Conservation (phyloP, 2,329 filamentous ascomycete genomes). For the Fusarium sp. region DNA sequence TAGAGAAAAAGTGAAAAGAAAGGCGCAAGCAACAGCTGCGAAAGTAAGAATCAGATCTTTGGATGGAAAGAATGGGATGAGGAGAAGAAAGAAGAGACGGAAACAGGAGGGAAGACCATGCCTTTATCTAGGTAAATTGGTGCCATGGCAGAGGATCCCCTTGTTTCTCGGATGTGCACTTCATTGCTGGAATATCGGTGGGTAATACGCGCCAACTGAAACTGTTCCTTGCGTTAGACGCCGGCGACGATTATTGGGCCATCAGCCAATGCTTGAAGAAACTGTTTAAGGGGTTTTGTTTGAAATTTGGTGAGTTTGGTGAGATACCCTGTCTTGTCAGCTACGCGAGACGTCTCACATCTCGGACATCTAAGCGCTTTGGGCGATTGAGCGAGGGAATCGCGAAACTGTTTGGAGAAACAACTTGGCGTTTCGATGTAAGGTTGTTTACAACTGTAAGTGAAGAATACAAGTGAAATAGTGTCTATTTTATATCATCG, state of each 20-base stretch:
- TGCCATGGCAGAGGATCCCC: background rate
- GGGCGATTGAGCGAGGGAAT: background rate
- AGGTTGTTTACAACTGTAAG: background rate
- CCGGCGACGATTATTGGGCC: slow-evolving; percentile 11
- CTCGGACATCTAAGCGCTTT: slow-evolving; percentile 33
- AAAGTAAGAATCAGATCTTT: slow-evolving; percentile 31
- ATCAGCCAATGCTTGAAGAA: slow-evolving; percentile 2
- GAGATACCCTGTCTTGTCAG: slow-evolving; percentile 27
- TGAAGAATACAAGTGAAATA: rapidly evolving
- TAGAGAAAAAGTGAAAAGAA: slow-evolving; percentile 43
- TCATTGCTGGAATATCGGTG: slow-evolving; percentile 44
- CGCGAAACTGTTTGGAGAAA: slow-evolving; percentile 4
- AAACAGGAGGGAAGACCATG: background rate
- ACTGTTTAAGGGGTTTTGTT: slow-evolving; percentile 14
- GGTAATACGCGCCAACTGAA: slow-evolving; percentile 35
- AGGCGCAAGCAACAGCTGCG: slow-evolving; percentile 46
- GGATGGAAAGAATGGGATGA: slow-evolving; percentile 45
- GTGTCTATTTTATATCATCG: background rate
- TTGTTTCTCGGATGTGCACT: slow-evolving; percentile 12
- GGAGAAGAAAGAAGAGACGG: slow-evolving; percentile 2
- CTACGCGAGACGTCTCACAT: slow-evolving; percentile 37
- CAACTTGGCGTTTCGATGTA: background rate
- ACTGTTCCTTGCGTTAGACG: slow-evolving; percentile 35
- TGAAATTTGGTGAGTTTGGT: slow-evolving; percentile 5
- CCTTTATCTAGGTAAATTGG: slow-evolving; percentile 17